Percentiles rank a stretch among this genome's conserved stretches.
Conservation (phyloP, 1,139 yeast species). For the Zygoascus sp. region DNA sequence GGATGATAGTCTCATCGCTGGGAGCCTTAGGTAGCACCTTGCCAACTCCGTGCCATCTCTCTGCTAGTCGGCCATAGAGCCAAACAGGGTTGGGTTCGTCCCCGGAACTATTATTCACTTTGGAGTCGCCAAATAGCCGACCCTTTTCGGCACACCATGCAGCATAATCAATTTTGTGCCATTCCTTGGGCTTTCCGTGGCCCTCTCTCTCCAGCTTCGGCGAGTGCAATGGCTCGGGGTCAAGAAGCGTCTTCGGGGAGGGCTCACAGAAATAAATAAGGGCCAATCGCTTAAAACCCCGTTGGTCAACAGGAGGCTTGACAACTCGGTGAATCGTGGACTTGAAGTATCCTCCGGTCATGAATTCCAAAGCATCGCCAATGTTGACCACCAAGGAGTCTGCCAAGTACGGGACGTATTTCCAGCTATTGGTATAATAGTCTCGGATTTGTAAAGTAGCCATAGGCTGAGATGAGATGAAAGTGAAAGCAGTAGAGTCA, state of each 20-base stretch:
- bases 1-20: slow-evolving; percentile 4
- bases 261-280: slow-evolving; percentile 31
- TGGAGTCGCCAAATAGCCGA: slow-evolving; percentile 39
- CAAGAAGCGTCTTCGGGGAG: slow-evolving; percentile 11
- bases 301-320: slow-evolving; percentile 35
- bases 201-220: slow-evolving; percentile 13
- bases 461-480: slow-evolving; percentile 36
- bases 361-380: slow-evolving; percentile 36
- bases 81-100: slow-evolving; percentile 41
- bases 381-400: slow-evolving; percentile 34
- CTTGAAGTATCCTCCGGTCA: slow-evolving; percentile 37
- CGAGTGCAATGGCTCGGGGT: slow-evolving; percentile 13
- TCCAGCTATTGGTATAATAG: slow-evolving; percentile 32
- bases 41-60: slow-evolving; percentile 40
- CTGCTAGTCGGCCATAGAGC: slow-evolving; percentile 41
- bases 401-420: slow-evolving; percentile 33
- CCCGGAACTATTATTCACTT: slow-evolving; percentile 31
- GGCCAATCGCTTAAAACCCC: slow-evolving; percentile 29
- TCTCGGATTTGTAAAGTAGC: slow-evolving; percentile 34
- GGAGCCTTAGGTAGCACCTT: slow-evolving; percentile 14
- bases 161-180: slow-evolving; percentile 39
- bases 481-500: slow-evolving; percentile 35
- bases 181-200: slow-evolving; percentile 35
- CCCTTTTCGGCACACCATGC: slow-evolving; percentile 44
- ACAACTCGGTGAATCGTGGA: slow-evolving; percentile 36